These are phyloP conservation scores for Sambucus nigra DNA, from an alignment of 129 eudicot species.

Conservation along the genomic window DNA sequence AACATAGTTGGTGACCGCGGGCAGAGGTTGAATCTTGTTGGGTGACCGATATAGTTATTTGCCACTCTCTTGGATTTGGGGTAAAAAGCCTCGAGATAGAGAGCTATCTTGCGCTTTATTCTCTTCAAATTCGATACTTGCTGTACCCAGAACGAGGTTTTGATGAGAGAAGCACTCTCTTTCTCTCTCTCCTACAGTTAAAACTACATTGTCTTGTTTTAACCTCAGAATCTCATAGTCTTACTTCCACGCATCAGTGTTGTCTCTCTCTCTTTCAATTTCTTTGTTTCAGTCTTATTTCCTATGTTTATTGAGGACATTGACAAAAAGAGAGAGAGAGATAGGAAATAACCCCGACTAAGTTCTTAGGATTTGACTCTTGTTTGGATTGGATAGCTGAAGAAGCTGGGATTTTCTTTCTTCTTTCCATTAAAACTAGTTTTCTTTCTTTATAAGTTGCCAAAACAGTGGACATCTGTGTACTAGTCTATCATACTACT, in stretches of 20 bases:
- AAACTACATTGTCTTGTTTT: conserved; percentile 37
- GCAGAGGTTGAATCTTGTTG: conserved; percentile 17
- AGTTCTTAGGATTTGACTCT: conserved; percentile 25
- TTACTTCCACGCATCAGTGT: conserved; percentile 8
- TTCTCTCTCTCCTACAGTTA: conserved; percentile 13
- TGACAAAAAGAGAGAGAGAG: conserved; percentile 10
- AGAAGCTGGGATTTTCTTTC: conserved; percentile 27
- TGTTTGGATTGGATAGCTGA: conserved; percentile 12
- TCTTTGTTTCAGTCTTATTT: conserved; percentile 19
- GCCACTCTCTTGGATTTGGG: conserved; percentile 17
- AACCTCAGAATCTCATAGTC: conserved; percentile 22
- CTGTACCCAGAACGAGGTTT: conserved; percentile 25
- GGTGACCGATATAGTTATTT: conserved; percentile 13
- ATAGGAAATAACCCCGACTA: conserved; percentile 21
- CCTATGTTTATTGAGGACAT: conserved; percentile 26
- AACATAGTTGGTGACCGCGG: conserved; percentile 15
- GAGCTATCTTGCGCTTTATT: conserved; percentile 32
- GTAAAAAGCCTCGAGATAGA: conserved; percentile 13
- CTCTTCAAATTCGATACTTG: conserved; percentile 43
- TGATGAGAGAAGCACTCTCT: conserved; percentile 3
- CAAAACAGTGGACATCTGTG: conserved; percentile 15
- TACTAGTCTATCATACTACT: background rate
- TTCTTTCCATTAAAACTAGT: conserved; percentile 3
- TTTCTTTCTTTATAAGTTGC: conserved; percentile 27
- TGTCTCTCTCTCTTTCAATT: conserved; percentile 16